Conservation (phyloP, 164 flowering plant species). For the Malania oleifera region DNA sequence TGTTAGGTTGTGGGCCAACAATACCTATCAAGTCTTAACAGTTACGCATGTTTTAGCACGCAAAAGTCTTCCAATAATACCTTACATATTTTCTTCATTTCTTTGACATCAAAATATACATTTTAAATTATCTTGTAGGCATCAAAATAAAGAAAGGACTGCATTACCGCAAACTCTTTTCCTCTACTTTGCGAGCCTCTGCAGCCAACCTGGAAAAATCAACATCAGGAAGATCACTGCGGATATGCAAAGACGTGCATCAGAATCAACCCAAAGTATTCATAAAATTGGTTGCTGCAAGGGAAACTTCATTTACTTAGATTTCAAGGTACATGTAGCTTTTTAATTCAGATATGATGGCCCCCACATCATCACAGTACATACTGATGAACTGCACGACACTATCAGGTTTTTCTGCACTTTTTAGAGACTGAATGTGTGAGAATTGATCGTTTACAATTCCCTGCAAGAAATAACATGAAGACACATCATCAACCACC, state of each 20-base stretch:
- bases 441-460: slow-evolving; percentile 11
- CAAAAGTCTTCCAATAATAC: too few relatives aligned
- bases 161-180: slow-evolving; percentile 22
- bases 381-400: slow-evolving; percentile 13
- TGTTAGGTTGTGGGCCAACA: too few relatives aligned
- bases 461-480: slow-evolving; percentile 8
- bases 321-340: slow-evolving; percentile 15
- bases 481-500: not conserved
- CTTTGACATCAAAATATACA: not conserved
- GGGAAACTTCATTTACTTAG: not conserved
- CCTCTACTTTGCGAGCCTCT: slow-evolving; percentile 14
- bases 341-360: slow-evolving; percentile 16
- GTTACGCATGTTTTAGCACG: too few relatives aligned
- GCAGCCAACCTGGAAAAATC: slow-evolving; percentile 19
- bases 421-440: slow-evolving; percentile 6
- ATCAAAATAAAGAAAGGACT: not conserved
- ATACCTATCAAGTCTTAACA: too few relatives aligned
- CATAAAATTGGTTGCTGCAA: not conserved
- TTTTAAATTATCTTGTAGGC: not conserved
- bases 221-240: slow-evolving; percentile 21
- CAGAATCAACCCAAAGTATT: slow-evolving; percentile 2
- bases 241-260: not conserved
- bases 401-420: slow-evolving; percentile 6
- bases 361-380: slow-evolving; percentile 19
- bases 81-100: not conserved